Base-by-base conservation (phyloP, 2,329 filamentous ascomycete genomes). In the Fusarium abutilonis region DNA sequence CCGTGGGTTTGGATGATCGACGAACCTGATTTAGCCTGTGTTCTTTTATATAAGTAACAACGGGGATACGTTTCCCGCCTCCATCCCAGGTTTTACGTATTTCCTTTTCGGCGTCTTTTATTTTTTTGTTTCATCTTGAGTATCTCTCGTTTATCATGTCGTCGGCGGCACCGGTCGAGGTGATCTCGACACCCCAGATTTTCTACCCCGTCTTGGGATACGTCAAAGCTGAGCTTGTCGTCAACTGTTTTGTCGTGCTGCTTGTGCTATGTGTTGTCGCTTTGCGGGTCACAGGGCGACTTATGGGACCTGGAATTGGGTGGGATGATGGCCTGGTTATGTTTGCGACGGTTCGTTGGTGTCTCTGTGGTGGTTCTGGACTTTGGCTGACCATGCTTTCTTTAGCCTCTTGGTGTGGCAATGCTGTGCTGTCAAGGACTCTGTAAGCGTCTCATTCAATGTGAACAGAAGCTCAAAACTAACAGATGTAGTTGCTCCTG, bases 281-380 rank as follows among this genome's bases (percentile, higher is more conserved):
- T 9, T 46, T 75, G 28, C 59, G 74, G 48, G 62, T 75, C 4
- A 15, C 66, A 0, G 72, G 70, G 4, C 70, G 74, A 21, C n/a
- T 72, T 9, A 63, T 52, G 7, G 74, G 74, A 2, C 72, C 74
- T 7, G 74, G 74, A 1, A 53, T 76, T 10, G 73, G 74, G 21
- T 72, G 65, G 68, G 74, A 76, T 50, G 74, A 76, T 63, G 56
- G 42, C 5, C 56, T 75, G 9, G 68, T 75, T 21, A 56, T 76
- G 13, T 42, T 73, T 9, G 56, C 66, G 13, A 64, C 60, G 55
- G 70, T 72, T 55, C 6, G 68, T 67, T 13, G 9, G 9, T 11
- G 9, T 19, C 8, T 6, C 9, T 21, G 6, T 15, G 13, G 10
- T 9, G 9, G 2, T 5, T 19, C 3, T 21, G 13, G 29, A 3